Base-by-base conservation (phyloP, 495 filamentous ascomycete genomes). In the Tuber aestivum region DNA sequence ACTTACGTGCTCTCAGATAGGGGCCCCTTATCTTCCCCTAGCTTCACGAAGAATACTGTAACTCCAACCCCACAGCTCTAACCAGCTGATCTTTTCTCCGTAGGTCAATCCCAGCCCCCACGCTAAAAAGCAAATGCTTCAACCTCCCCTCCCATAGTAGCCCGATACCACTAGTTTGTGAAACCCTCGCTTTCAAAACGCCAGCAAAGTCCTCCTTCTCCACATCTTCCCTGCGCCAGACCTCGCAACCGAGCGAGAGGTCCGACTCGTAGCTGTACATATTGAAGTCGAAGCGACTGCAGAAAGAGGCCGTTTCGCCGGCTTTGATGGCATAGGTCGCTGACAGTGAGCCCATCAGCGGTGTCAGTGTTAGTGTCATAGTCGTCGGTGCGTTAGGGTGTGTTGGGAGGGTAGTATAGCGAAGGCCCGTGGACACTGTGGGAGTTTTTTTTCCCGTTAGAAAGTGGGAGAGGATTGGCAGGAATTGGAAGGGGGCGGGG, bases 231-330 rank as follows among this genome's bases (percentile, higher is more conserved):
- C 84, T 84, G 72, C 89, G 87, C 95, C 96, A 99, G 41, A 97
- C 85, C 84, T 99, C 96, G 83, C 91, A 92, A 20, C 96, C 95
- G 14, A 97, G 86, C 61, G 92, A 91, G 86, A 97, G 88, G 50
- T 96, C 94, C 82, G 93, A 97, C 85, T 98, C 95, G 85, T 97
- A 99, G 81, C 92, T 96, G 85, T 97, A 97, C 71, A 97, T 93
- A 82, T 99, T 99, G 83, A 98, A 99, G 78, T 95, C 93, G 85
- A 98, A 95, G 61, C 91, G 89, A 42, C 93, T 94, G 75, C 94
- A 95, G 70, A 99, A 89, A 1, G 93, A 90, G 72, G 95, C 88
- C 75, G 93, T 89, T 20, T 88, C 89, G 35, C 92, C 91, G 9
- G 95, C 95, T 79, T 92, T 90, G 20, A 97, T 91, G 21, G 95